Evolutionary conservation across 164 flowering plant species (phyloP).

Genomic region (Hamamelis virginiana): DNA sequence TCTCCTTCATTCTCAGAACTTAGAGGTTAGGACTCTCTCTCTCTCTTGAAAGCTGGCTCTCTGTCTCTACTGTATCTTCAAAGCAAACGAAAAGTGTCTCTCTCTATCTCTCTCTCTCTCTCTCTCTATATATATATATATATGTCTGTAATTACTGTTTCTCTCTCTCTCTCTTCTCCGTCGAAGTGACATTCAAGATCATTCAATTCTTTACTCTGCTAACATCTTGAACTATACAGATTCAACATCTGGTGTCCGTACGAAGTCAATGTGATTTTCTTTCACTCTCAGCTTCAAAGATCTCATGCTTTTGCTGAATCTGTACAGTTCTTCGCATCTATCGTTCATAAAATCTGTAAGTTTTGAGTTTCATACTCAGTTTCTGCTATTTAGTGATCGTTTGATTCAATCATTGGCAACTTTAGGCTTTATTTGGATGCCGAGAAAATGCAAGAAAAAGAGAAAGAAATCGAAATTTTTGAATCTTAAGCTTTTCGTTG

Average conservation of each 20-base stretch:
- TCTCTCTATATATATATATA: no score
- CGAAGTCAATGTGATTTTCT: no score
- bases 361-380: neutral
- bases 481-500: neutral
- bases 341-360: neutral
- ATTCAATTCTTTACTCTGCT: no score
- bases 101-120: neutral
- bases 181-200: no score
- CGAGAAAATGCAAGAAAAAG: conserved; percentile 5
- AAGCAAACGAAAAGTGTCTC: neutral
- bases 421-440: conserved; percentile 15
- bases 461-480: neutral
- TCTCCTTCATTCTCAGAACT: neutral
- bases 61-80: neutral
- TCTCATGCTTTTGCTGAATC: neutral
- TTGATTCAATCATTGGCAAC: neutral
- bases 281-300: neutral
- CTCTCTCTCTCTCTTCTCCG: no score
- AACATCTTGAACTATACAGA: no score
- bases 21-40: no score
- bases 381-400: neutral
- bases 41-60: neutral
- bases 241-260: no score
- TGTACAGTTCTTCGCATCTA: neutral
- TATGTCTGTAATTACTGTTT: no score